A percentile compares a stretch with the other conserved stretches of the same genome.
Evolutionary conservation across 2,329 filamentous ascomycete species (phyloP).

Genomic region (Emergomyces pasteurianus): DNA sequence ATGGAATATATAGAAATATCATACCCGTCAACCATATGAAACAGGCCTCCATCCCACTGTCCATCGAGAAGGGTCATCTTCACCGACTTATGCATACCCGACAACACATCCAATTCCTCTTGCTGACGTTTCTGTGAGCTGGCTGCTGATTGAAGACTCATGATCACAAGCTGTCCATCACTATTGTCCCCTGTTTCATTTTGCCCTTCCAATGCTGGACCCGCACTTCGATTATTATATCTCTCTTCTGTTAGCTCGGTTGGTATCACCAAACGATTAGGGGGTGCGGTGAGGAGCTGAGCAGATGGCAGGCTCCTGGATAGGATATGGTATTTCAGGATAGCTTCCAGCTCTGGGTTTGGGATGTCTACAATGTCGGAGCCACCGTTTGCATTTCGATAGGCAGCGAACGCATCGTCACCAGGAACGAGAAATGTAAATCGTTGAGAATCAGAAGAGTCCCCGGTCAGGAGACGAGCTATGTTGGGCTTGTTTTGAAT

Average conservation of each 20-base stretch:
- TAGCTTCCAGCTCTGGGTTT: neutral
- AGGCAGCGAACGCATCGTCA: constrained; percentile 4
- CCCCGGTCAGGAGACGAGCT: neutral
- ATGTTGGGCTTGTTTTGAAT: neutral
- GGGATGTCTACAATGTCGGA: neutral
- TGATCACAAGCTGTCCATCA: constrained; percentile 3
- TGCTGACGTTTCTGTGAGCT: neutral
- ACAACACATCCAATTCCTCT: constrained; percentile 2
- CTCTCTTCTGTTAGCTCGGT: constrained; percentile 3
- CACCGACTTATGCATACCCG: constrained; percentile 1
- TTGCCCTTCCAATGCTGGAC: neutral
- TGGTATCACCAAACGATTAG: constrained; percentile 1
- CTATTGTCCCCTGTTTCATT: neutral
- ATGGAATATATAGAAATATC: neutral
- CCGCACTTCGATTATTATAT: constrained; percentile 6
- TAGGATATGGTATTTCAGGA: constrained; percentile 5
- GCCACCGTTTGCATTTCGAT: neutral
- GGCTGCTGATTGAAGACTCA: neutral
- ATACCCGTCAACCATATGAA: constrained; percentile 7
- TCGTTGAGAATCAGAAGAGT: neutral
- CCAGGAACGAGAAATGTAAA: constrained; percentile 5
- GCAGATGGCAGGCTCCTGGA: neutral
- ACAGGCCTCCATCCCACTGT: constrained; percentile 3
- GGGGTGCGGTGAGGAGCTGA: constrained; percentile 1
- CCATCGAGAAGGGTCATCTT: constrained; percentile 5